Percentiles rank a stretch among this genome's conserved stretches.
Conservation (phyloP, 306 rosid species). For the Quercus alba region DNA sequence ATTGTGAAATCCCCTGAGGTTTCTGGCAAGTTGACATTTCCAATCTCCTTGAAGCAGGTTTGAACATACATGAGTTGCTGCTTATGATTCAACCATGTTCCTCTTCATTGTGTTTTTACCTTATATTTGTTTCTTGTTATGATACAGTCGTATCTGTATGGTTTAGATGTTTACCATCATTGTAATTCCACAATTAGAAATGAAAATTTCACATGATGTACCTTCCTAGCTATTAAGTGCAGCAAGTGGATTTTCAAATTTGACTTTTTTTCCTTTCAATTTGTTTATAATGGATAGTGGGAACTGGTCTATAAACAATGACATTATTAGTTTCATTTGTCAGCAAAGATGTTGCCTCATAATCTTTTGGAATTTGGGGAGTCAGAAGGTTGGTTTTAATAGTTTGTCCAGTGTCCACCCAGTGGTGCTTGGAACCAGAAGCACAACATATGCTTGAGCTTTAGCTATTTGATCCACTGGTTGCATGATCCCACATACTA, state of each 20-base stretch:
- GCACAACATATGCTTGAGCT: background rate
- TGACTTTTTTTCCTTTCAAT: background rate
- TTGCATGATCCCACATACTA: background rate
- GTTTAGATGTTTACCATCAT: background rate
- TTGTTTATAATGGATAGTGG: background rate
- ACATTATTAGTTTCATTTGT: background rate
- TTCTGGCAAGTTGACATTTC: conserved; percentile 84
- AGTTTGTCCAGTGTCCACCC: background rate
- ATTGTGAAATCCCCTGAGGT: conserved; percentile 71
- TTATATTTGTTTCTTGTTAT: background rate
- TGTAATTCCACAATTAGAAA: background rate
- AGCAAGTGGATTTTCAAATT: background rate
- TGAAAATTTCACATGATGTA: background rate
- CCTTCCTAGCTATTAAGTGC: background rate
- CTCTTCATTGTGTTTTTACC: background rate
- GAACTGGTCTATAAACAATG: background rate
- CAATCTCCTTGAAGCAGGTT: conserved; percentile 90
- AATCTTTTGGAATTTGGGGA: background rate
- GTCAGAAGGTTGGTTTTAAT: background rate
- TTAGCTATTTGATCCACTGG: background rate
- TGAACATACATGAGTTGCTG: background rate
- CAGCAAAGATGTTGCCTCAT: background rate
- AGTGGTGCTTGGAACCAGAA: background rate
- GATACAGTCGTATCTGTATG: background rate
- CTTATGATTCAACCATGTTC: background rate